Percentiles rank a stretch among this genome's conserved stretches.
Evolutionary conservation across 2,329 filamentous ascomycete genomes (phyloP).

Genomic region (Bipolaris gigantea): DNA sequence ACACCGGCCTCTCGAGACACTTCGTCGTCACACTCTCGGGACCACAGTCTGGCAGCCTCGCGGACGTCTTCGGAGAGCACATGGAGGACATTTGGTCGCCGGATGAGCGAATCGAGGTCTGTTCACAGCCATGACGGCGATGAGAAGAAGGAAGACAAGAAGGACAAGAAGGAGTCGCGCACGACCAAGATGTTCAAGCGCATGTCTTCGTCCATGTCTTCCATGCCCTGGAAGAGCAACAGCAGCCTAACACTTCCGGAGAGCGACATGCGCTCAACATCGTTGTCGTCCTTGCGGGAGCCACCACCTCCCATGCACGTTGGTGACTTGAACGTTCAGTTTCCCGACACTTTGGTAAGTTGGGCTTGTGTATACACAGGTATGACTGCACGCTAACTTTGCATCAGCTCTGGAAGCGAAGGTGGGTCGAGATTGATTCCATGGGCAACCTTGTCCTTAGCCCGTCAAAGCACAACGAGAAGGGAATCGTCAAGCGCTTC

Average conservation of each 20-base stretch:
- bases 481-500: slow-evolving; percentile 73
- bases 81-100: slow-evolving; percentile 43
- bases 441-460: slow-evolving; percentile 82
- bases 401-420: slow-evolving; percentile 80
- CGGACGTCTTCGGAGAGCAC: slow-evolving; percentile 47
- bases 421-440: slow-evolving; percentile 82
- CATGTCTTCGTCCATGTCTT: slow-evolving; percentile 62
- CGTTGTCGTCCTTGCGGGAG: slow-evolving; percentile 41
- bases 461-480: slow-evolving; percentile 64
- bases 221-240: slow-evolving; percentile 54
- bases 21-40: slow-evolving; percentile 38
- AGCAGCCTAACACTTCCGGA: slow-evolving; percentile 46
- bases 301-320: slow-evolving; percentile 65
- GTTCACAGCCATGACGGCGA: slow-evolving; percentile 40
- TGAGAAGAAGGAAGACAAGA: slow-evolving; percentile 48
- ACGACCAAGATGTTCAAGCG: slow-evolving; percentile 67
- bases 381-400: slow-evolving; percentile 6
- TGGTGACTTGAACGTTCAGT: slow-evolving; percentile 94
- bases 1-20: slow-evolving; percentile 36
- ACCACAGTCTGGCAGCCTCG: slow-evolving; percentile 34
- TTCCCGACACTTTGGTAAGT: slow-evolving; percentile 79
- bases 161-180: slow-evolving; percentile 59
- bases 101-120: slow-evolving; percentile 42
- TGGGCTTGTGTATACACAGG: neutral
- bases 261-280: slow-evolving; percentile 34